Evolutionary conservation across 2,329 filamentous ascomycete genomes (phyloP).

Genomic region (Fusarium protoensiforme): DNA sequence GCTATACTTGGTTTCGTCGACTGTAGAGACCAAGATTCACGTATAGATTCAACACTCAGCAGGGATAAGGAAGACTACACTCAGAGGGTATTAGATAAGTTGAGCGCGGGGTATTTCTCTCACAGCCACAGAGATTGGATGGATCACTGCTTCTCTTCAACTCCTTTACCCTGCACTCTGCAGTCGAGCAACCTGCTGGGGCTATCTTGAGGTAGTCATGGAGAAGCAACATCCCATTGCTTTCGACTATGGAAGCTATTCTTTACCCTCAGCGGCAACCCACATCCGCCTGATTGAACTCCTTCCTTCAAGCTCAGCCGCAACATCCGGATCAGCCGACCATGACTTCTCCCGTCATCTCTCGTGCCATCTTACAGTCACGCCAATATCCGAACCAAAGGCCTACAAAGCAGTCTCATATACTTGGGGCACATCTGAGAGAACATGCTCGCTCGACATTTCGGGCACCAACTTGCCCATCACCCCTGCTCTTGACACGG

Average conservation of each 20-base stretch:
- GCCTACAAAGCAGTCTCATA: neutral
- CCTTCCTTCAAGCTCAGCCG: neutral
- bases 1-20: neutral
- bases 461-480: neutral
- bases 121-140: neutral
- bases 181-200: neutral
- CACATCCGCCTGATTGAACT: neutral
- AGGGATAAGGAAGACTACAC: neutral
- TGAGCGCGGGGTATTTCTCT: neutral
- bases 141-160: neutral
- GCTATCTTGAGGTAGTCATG: neutral
- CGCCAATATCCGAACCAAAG: neutral
- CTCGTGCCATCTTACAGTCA: neutral
- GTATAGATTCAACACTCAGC: neutral
- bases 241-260: neutral
- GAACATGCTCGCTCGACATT: neutral
- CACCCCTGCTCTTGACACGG: neutral
- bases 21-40: neutral
- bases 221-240: neutral
- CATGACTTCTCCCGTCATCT: neutral
- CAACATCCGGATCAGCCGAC: neutral
- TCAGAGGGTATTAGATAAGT: neutral
- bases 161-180: neutral
- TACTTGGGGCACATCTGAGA: neutral
- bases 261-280: neutral